Base-by-base conservation (phyloP, 345 rosid species). In the Erucastrum elatum region DNA sequence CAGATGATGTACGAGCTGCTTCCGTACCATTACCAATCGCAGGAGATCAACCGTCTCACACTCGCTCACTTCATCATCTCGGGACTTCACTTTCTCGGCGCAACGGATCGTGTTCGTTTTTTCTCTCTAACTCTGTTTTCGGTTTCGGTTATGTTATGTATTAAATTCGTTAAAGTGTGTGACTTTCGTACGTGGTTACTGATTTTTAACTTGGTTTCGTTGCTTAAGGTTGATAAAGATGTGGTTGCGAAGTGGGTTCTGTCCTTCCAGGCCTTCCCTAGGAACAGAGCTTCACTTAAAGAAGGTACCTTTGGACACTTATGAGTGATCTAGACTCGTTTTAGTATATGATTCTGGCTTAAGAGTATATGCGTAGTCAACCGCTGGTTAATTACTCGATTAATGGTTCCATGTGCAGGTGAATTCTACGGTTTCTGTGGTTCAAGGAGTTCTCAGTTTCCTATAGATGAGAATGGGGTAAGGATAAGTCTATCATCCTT, bases 31-130 rank as follows among this genome's bases (percentile, higher is more conserved):
- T 90, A 89, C 46, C 97, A 95, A 83, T 71, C 88, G 0, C 97
- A 91, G 82, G 99, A 95, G 90, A 87, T 88, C 89, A 93, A 89
- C 77, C 97, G 84, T 62, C 87, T 95, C 66, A 90, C 98, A 4
- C 96, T 95, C 55, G 94, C 96, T 58, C 86, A 90, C 80, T 91
- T 91, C 81, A 85, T 80, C 60, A 84, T 95, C 86, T 95, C 94
- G 33, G 94, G 96, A 35, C 97, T 95, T 77, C 88, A 85, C 80
- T 82, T 91, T 58, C 87, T 91, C 71, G 75, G 84, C 70, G 86
- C 99, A 76, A 86, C 77, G 63, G 90, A 90, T 56, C 86, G 82
- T 10, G 99, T 93, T 76, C 4, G 74, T 75, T 29, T 29, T n/a
- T 15, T 63, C 3, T 31, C 16, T 77, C n/a, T n/a, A n/a, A n/a